Conservation (phyloP, 1,139 yeast species). For the Pichia sp. region DNA sequence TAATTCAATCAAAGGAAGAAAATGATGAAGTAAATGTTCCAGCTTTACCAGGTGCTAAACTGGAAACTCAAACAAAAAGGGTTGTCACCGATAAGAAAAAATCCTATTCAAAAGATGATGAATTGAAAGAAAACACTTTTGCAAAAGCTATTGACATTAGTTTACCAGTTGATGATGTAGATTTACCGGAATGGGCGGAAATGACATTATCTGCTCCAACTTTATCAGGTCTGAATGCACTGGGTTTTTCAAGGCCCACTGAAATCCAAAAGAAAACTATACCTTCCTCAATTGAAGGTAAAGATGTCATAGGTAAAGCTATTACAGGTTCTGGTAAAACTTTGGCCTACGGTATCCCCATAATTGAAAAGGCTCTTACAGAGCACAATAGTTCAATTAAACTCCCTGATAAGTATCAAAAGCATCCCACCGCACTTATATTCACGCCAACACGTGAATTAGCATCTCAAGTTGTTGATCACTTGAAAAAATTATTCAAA, state of each 20-base stretch:
- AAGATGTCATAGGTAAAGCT: conserved; percentile 90
- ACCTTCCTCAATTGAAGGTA: conserved; percentile 65
- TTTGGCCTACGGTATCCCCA: conserved; percentile 91
- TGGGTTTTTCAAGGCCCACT: conserved; percentile 68
- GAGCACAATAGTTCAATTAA: conserved; percentile 23
- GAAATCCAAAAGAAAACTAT: conserved; percentile 75
- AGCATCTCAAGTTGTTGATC: conserved; percentile 88
- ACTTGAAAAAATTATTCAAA: conserved; percentile 55
- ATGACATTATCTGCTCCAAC: conserved; percentile 44
- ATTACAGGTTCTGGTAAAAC: conserved; percentile 98
- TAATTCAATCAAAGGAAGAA: conserved; percentile 15
- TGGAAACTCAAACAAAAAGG: conserved; percentile 12
- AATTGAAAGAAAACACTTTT: conserved; percentile 15
- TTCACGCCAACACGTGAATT: conserved; percentile 96
- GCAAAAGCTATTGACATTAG: conserved; percentile 18
- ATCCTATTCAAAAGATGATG: conserved; percentile 9
- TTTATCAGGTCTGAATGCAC: conserved; percentile 49
- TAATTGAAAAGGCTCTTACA: conserved; percentile 55
- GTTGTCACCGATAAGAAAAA: conserved; percentile 1
- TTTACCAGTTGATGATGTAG: conserved; percentile 37
- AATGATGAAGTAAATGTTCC: conserved; percentile 22
- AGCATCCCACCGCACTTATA: conserved; percentile 67
- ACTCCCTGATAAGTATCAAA: conserved; percentile 22
- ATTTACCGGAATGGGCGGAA: conserved; percentile 55
- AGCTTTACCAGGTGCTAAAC: conserved; percentile 9